phyloP scores from a whole-genome alignment of 1,284 basidiomycete species.

The Ceratorhiza oryzae-sativae region DNA sequence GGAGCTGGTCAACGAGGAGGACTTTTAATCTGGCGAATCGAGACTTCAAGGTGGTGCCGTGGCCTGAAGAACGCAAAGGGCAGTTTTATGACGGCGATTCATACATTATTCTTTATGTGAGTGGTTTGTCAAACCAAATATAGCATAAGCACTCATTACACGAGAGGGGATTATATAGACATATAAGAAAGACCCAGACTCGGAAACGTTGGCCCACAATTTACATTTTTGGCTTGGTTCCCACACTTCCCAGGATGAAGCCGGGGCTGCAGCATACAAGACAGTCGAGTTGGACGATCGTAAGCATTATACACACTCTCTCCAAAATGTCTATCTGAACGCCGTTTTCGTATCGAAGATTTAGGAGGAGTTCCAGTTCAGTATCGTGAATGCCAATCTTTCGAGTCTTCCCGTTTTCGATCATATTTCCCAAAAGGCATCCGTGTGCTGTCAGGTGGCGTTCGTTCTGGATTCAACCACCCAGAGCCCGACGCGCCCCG shows the following conservation, averaged over 20 bases:
- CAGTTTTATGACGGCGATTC: conserved; percentile 70
- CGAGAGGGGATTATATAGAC: conserved; percentile 51
- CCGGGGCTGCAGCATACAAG: conserved; percentile 70
- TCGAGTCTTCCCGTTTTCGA: conserved; percentile 64
- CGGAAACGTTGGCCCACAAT: conserved; percentile 60
- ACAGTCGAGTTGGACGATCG: conserved; percentile 72
- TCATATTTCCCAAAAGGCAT: conserved; percentile 64
- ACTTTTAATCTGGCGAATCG: conserved; percentile 65
- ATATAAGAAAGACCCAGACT: conserved; percentile 61
- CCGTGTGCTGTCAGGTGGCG: conserved; percentile 62
- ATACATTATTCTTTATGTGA: conserved; percentile 66
- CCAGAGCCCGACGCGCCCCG: conserved; percentile 56
- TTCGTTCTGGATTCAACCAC: conserved; percentile 67
- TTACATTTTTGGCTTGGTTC: conserved; percentile 71
- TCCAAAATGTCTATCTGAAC: neutral
- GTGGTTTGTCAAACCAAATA: conserved; percentile 42
- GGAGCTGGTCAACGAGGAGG: conserved; percentile 56
- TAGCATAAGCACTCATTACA: conserved; percentile 1
- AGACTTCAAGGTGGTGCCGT: conserved; percentile 63
- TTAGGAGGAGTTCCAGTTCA: conserved; percentile 63
- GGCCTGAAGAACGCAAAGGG: conserved; percentile 61
- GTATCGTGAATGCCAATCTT: conserved; percentile 66
- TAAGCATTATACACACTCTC: conserved; percentile 49
- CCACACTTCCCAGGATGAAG: conserved; percentile 67
- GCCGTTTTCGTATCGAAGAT: conserved; percentile 49